phyloP scores from a whole-genome alignment of 78 protist species.

The Emiliania huxleyi region DNA sequence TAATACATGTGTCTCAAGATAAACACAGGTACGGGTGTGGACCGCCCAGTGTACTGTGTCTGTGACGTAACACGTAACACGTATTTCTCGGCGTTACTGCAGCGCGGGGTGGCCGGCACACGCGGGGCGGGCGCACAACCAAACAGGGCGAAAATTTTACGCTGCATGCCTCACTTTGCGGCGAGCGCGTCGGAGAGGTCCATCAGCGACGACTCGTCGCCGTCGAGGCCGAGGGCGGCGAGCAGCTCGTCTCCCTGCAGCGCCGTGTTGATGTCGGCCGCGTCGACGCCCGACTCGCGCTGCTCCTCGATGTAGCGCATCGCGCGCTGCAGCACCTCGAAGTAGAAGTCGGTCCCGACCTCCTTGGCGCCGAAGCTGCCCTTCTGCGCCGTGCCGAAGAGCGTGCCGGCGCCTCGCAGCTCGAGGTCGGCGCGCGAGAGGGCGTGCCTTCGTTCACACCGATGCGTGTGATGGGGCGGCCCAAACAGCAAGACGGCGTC shows the following conservation, averaged over 20 bases:
- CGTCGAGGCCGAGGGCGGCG: neutral
- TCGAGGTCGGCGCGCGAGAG: constrained; percentile 37
- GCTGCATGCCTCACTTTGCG: neutral
- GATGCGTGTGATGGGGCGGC: neutral
- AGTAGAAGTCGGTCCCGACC: neutral
- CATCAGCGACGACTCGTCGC: neutral
- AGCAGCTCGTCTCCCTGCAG: neutral
- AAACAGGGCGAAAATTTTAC: no score
- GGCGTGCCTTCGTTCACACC: no score
- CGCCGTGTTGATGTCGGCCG: neutral
- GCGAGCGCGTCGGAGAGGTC: neutral
- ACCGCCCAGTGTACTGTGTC: no score
- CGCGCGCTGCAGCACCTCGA: constrained; percentile 1
- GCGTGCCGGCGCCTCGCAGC: constrained; percentile 50
- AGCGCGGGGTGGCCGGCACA: no score
- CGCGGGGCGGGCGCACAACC: no score
- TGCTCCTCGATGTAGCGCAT: neutral
- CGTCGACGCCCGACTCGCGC: neutral
- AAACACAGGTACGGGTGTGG: no score
- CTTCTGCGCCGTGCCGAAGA: constrained; percentile 35
- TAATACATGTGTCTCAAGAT: no score
- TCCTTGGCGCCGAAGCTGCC: neutral
- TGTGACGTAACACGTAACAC: no score
- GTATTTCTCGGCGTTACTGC: no score
- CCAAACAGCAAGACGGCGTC: neutral